Conservation (phyloP, 345 rosid species). For the Carallia pectinifolia region DNA sequence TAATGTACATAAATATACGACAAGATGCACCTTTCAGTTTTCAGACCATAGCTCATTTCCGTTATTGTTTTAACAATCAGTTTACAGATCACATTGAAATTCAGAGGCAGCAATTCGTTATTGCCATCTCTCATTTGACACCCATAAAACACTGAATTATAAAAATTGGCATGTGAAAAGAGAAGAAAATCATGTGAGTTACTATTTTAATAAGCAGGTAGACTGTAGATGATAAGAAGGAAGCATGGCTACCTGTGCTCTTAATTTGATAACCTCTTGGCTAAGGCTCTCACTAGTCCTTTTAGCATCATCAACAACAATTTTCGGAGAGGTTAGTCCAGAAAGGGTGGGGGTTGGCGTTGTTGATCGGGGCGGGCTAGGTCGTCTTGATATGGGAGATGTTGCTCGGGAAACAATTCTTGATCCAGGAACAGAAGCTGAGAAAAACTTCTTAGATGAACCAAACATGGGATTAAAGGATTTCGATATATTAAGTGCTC, state of each 20-base stretch:
- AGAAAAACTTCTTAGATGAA: conserved; percentile 93
- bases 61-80: background rate
- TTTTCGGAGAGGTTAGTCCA: conserved; percentile 81
- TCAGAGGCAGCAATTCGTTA: background rate
- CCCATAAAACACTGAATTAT: background rate
- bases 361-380: conserved; percentile 96
- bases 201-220: background rate
- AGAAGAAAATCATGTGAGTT: background rate
- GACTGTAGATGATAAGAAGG: background rate
- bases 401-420: conserved; percentile 98
- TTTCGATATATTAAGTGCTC: conserved; percentile 70
- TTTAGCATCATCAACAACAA: conserved; percentile 69
- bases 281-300: conserved; percentile 69
- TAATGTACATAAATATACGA: background rate
- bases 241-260: conserved; percentile 66
- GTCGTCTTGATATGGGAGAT: conserved; percentile 91
- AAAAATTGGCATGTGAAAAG: conserved; percentile 1
- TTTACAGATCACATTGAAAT: background rate
- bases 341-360: conserved; percentile 95
- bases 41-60: background rate
- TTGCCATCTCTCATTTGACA: background rate
- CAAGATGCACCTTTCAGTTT: background rate
- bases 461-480: conserved; percentile 86
- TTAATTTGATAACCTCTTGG: conserved; percentile 85
- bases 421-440: conserved; percentile 99